Percentiles rank a stretch among this genome's conserved stretches.
Conservation (phyloP, 2,329 filamentous ascomycete species). For the Claviceps spartinae region DNA sequence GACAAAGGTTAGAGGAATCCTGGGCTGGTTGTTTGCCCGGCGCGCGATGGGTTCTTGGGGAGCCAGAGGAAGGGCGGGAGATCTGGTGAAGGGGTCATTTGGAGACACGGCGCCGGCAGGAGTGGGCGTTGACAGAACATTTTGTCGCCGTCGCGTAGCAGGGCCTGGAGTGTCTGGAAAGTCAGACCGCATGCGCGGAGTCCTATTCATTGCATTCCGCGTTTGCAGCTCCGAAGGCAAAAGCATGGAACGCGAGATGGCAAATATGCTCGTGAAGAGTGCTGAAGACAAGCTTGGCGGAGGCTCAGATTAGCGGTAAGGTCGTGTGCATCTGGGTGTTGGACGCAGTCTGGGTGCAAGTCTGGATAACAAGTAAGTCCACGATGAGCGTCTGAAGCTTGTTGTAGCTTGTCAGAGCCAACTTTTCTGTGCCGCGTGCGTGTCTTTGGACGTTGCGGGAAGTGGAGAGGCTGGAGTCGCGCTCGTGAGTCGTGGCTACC, state of each 20-base stretch:
- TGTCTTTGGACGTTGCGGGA: background rate
- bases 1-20: slow-evolving; percentile 69
- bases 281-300: background rate
- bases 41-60: slow-evolving; percentile 26
- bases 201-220: slow-evolving; percentile 66
- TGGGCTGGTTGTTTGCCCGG: slow-evolving; percentile 33
- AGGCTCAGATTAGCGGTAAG: background rate
- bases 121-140: slow-evolving; percentile 18
- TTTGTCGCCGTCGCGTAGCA: slow-evolving; percentile 24
- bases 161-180: slow-evolving; percentile 62
- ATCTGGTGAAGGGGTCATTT: slow-evolving; percentile 16
- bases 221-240: slow-evolving; percentile 9
- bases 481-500: background rate
- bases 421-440: background rate
- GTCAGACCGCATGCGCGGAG: slow-evolving; percentile 69
- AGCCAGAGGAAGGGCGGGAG: slow-evolving; percentile 30
- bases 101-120: slow-evolving; percentile 19
- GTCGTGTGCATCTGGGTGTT: background rate
- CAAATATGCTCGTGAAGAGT: too few species aligned
- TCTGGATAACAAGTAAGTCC: background rate
- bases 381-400: background rate
- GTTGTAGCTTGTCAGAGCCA: background rate
- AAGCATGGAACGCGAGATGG: slow-evolving; percentile 5
- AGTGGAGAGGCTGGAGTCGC: background rate
- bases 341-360: background rate